A percentile compares a stretch with the other conserved stretches of the same genome.
Evolutionary conservation across 305 asterid species (phyloP).

Genomic region (Fraxinus velutina): DNA sequence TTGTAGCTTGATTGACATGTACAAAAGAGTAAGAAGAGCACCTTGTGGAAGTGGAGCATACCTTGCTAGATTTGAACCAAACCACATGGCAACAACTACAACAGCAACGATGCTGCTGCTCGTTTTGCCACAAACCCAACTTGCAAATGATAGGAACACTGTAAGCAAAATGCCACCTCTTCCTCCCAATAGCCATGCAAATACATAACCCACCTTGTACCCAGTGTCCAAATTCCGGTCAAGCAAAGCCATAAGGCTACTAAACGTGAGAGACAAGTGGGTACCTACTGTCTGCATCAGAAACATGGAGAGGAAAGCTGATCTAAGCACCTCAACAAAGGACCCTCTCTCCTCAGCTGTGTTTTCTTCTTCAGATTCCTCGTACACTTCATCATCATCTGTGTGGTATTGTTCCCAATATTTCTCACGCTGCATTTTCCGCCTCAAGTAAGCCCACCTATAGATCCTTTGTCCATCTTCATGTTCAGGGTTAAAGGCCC

Average conservation of each 20-base stretch:
- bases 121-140: constrained; percentile 84
- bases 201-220: constrained; percentile 63
- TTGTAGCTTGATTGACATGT: constrained; percentile 83
- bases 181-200: constrained; percentile 78
- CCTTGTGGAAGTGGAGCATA: constrained; percentile 79
- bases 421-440: constrained; percentile 50
- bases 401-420: constrained; percentile 38
- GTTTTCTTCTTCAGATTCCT: constrained; percentile 33
- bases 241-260: constrained; percentile 63
- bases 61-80: constrained; percentile 68
- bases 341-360: constrained; percentile 52
- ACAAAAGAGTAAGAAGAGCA: constrained; percentile 73
- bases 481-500: constrained; percentile 43
- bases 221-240: constrained; percentile 73
- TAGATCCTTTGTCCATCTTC: constrained; percentile 51
- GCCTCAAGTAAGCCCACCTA: constrained; percentile 63
- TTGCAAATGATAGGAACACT: constrained; percentile 60
- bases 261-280: constrained; percentile 57
- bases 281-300: constrained; percentile 68
- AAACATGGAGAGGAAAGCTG: constrained; percentile 61
- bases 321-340: constrained; percentile 60
- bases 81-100: constrained; percentile 70
- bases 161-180: constrained; percentile 69
- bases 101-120: constrained; percentile 69
- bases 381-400: constrained; percentile 38